Conservation (phyloP, 2,329 filamentous ascomycete species). For the Ascochyta clinopodiicola region DNA sequence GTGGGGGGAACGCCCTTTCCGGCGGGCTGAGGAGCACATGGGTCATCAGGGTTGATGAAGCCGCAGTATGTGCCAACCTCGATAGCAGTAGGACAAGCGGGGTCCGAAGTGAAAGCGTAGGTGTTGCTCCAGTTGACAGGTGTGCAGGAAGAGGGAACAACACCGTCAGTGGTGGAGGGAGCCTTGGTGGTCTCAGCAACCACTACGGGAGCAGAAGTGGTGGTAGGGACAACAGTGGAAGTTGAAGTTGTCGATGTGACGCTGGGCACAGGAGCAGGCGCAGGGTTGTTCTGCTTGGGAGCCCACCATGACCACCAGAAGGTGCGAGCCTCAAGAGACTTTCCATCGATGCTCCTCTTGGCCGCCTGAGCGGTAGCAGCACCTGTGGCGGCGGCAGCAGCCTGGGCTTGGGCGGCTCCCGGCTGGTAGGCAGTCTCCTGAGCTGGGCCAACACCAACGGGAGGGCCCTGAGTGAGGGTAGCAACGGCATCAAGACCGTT, state of each 20-base stretch:
- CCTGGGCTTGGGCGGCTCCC: conserved; percentile 18
- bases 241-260: not conserved
- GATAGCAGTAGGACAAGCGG: conserved; percentile 30
- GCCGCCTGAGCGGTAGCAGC: conserved; percentile 21
- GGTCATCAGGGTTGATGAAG: conserved; percentile 36
- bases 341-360: conserved; percentile 18
- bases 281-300: conserved; percentile 4
- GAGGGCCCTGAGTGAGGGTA: conserved; percentile 24
- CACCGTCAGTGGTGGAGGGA: conserved; percentile 25
- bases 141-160: conserved; percentile 27
- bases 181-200: conserved; percentile 16
- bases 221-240: not conserved
- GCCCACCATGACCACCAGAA: conserved; percentile 7
- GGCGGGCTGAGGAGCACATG: conserved; percentile 35
- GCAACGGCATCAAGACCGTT: conserved; percentile 17
- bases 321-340: conserved; percentile 15
- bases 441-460: conserved; percentile 23
- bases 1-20: conserved; percentile 27
- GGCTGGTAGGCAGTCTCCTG: conserved; percentile 22
- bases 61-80: conserved; percentile 36
- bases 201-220: conserved; percentile 1
- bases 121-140: conserved; percentile 33
- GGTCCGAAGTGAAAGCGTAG: conserved; percentile 27
- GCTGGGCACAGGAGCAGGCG: not conserved
- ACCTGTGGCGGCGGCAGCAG: conserved; percentile 22